Conservation (phyloP, 2,329 filamentous ascomycete genomes). For the Trichophyton verrucosum region DNA sequence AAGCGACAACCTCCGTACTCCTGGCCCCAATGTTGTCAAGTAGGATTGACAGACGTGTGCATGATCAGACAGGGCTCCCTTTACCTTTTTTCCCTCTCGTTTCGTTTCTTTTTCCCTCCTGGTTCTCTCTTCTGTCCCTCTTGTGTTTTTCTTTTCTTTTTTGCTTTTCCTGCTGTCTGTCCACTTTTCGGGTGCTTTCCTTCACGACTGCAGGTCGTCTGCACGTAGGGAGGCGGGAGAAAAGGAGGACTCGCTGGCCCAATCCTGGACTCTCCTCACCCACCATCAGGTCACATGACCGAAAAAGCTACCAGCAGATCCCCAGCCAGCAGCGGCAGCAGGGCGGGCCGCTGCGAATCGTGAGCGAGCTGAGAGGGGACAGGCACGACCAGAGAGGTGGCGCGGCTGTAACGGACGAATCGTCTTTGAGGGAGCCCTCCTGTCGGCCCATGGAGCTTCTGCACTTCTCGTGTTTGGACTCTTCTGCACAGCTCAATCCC, state of each 20-base stretch:
- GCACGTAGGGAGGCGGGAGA: slow-evolving; percentile 4
- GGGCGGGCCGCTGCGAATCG: slow-evolving; percentile 13
- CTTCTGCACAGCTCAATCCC: slow-evolving; percentile 11
- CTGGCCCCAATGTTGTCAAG: slow-evolving; percentile 17
- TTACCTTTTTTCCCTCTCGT: slow-evolving; percentile 6
- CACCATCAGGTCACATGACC: slow-evolving; percentile 21
- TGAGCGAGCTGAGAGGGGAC: slow-evolving; percentile 10
- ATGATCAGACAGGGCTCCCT: slow-evolving; percentile 9
- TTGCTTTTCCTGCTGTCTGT: slow-evolving; percentile 1
- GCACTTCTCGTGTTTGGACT: not conserved
- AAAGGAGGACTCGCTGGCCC: slow-evolving; percentile 13
- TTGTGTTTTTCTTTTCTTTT: slow-evolving; percentile 6
- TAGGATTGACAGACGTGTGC: slow-evolving; percentile 14
- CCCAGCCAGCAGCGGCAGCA: slow-evolving; percentile 14
- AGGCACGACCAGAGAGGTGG: slow-evolving; percentile 10
- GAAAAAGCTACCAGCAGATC: slow-evolving; percentile 18
- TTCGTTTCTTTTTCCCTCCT: slow-evolving; percentile 9
- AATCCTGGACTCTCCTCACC: slow-evolving; percentile 13
- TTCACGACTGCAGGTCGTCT: not conserved
- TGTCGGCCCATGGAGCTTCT: slow-evolving; percentile 7
- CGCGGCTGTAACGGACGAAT: slow-evolving; percentile 15
- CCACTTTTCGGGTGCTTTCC: slow-evolving; percentile 3
- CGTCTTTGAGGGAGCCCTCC: slow-evolving; percentile 5
- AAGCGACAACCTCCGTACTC: slow-evolving; percentile 13
- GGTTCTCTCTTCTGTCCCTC: not conserved